Conservation (phyloP, 371 early-diverging fungal genomes). For the Syncephalastrum contaminatum region DNA sequence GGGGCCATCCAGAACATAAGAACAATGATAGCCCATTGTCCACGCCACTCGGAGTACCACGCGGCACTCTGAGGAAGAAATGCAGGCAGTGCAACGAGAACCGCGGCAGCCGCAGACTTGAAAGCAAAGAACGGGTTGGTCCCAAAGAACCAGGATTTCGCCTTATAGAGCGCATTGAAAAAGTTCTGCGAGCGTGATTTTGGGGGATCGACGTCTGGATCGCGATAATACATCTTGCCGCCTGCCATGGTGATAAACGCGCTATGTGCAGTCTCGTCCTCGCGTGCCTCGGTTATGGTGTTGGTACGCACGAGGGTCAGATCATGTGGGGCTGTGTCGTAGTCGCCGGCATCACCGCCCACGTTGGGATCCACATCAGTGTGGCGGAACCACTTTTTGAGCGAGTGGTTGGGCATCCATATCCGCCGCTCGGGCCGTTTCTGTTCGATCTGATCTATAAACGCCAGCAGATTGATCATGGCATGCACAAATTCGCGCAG, state of each 20-base stretch:
- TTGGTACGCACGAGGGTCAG: slow-evolving; percentile 12
- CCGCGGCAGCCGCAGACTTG: slow-evolving; percentile 38
- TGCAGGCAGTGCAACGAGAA: slow-evolving; percentile 34
- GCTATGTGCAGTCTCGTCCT: not conserved
- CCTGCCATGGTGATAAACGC: not conserved
- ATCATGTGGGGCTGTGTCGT: slow-evolving; percentile 1
- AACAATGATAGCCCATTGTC: slow-evolving; percentile 46
- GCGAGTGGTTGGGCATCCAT: slow-evolving; percentile 13
- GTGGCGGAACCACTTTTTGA: slow-evolving; percentile 16
- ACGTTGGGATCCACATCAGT: slow-evolving; percentile 14
- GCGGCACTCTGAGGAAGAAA: slow-evolving; percentile 21
- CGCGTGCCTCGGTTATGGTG: slow-evolving; percentile 4
- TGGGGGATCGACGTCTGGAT: slow-evolving; percentile 45
- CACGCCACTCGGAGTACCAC: slow-evolving; percentile 42
- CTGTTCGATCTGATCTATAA: slow-evolving; percentile 17
- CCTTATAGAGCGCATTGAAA: slow-evolving; percentile 17
- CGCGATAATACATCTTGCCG: slow-evolving; percentile 14
- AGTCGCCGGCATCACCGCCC: slow-evolving; percentile 4
- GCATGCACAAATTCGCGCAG: slow-evolving; percentile 12
- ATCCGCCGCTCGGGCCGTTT: slow-evolving; percentile 11
- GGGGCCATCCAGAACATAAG: slow-evolving; percentile 43
- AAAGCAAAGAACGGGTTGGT: slow-evolving; percentile 32
- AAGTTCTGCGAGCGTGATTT: slow-evolving; percentile 22
- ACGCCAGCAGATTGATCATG: slow-evolving; percentile 11
- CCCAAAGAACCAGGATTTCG: slow-evolving; percentile 24